Evolutionary conservation across 2,329 filamentous ascomycete species (phyloP), one percentile per base, ranked within the genome.

Genomic region (Phialemonium atrogriseum): DNA sequence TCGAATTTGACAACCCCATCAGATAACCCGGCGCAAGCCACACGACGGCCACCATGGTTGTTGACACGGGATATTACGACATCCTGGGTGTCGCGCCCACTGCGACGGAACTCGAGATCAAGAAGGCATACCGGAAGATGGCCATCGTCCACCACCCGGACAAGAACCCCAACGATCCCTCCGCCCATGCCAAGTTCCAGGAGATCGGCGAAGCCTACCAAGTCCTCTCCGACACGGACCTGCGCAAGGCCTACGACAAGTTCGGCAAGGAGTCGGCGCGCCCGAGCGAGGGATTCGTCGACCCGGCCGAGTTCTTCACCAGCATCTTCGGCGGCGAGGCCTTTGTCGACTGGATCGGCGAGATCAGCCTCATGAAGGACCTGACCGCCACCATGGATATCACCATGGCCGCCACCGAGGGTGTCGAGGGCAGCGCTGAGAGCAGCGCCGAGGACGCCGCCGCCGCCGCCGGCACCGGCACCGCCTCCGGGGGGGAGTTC

Each of bases 371-470:
- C 36, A 95, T 98, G 84, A 96, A 95, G 66, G 91, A 98, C 52
- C 71, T 98, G 33, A 96, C 89, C 12, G 86, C 87, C 50, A 94
- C 88, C 26, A 96, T 98, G 89, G 91, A 98, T 50, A 96, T 98
- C 45, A 88, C 86, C 13, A 89, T 87, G 78, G 70, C 84, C 34
- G 78, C 79, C 39, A 76, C 77, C 56, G 84, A 86, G 48, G 80
- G 83, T 44, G 77, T 80, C 39, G 77, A 73, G 27, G 62, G 64
- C 26, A n/a, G n/a, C n/a, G 59, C 58, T 10, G 62, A 61, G 38
- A 56, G 56, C 0, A 55, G 57, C 12, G 64, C 60, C 14, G 61
- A 60, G 10, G 62, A 65, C 24, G 59, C 66, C 10, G 41, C 42
- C 3, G 44, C 39, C 2, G 45, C 49, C 1, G 44, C 47, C 13